phyloP scores from a whole-genome alignment of 495 filamentous ascomycete species.

The Hypomontagnella submonticulosa region DNA sequence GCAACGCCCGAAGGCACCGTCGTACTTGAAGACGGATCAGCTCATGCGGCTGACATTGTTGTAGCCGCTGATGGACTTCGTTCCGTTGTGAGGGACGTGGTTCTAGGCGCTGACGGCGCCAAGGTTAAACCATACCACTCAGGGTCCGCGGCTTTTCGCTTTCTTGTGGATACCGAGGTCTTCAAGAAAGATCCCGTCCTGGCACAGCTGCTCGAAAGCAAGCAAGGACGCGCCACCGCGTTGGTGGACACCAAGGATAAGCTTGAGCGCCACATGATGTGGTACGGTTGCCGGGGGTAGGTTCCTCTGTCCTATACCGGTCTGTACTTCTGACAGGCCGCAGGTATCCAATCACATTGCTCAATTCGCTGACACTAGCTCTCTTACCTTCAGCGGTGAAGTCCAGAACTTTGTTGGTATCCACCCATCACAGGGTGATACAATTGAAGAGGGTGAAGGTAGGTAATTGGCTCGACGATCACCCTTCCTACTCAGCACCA shows the following conservation, averaged over 20 bases:
- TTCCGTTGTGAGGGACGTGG: constrained; percentile 42
- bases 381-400: constrained; percentile 39
- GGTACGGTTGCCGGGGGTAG: constrained; percentile 57
- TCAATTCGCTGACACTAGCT: background rate
- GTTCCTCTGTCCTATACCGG: constrained; percentile 4
- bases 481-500: no score
- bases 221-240: constrained; percentile 46
- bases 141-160: constrained; percentile 55
- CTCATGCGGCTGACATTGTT: constrained; percentile 55
- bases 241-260: constrained; percentile 33
- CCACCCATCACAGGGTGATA: constrained; percentile 33
- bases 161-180: constrained; percentile 54
- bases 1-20: constrained; percentile 51
- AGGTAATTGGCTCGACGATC: constrained; percentile 5
- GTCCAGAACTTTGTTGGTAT: constrained; percentile 57
- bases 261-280: constrained; percentile 49
- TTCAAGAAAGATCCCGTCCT: constrained; percentile 51
- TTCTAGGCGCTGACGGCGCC: constrained; percentile 37
- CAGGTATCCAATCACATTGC: no score
- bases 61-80: constrained; percentile 63
- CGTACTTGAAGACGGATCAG: constrained; percentile 50
- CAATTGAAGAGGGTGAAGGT: constrained; percentile 12
- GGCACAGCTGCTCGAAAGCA: constrained; percentile 41
- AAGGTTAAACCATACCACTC: constrained; percentile 38
- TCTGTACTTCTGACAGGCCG: no score